Evolutionary conservation across 2,329 filamentous ascomycete species (phyloP), one percentile per base, ranked within the genome.

Genomic region (Endoconidiophora polonica): DNA sequence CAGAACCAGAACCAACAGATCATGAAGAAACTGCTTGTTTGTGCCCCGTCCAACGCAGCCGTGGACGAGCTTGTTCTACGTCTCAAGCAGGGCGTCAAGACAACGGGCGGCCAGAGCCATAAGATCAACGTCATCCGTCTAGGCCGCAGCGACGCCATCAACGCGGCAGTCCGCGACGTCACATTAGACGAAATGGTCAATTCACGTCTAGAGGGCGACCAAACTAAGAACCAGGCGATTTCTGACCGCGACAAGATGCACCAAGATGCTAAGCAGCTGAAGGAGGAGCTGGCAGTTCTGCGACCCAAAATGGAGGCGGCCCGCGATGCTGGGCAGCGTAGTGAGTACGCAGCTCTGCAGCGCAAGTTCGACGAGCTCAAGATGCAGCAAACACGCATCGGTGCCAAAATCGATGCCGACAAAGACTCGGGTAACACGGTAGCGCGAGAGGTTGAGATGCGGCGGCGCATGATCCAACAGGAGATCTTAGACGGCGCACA

Each of bases 1-100:
- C 29, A 33, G 20, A 44, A 49, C 12, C 40, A 44, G 40, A 41
- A 44, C 16, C 51, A 42, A 22, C 40, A 16, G 4, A 53, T 48
- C 14, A 2, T 53, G 2, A 95, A 94, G 66, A 98, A 96, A 63
- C 71, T 98, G 23, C 74, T 98, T 23, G 86, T 98, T 22, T 98
- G 91, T 60, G 91, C 91, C n/a, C 91, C 91, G 12, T 96, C 88
- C 71, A 98, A 98, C 63, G 91, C 91, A 5, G 91, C 91, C 29
- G 91, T 98, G 4, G 91, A 98, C 62, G 91, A 98, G 63, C 63
- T 98, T 55, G 91, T 98, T 16, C 79, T 95, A 63, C 82, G 91
- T 67, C 74, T 98, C 59, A 96, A 94, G 65, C 70, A 77, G 48
- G 91, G 91, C 3, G 74, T 98, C 48, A 90, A 81, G 59, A 88